phyloP scores from a whole-genome alignment of 768 basidiomycete species.

The Calocera cornea region DNA sequence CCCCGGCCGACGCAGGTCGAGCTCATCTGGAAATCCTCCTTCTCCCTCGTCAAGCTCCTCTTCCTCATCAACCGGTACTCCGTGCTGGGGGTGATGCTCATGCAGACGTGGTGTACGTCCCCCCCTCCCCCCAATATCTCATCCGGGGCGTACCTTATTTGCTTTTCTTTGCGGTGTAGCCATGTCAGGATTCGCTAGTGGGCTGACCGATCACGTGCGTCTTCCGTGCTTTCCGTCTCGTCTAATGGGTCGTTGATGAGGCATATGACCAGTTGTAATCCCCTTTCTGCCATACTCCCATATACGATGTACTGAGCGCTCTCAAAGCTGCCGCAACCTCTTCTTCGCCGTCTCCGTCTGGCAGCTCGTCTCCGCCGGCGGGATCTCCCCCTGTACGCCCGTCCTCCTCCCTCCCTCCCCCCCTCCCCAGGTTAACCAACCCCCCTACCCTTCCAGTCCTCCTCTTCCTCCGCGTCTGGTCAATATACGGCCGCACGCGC shows the following conservation, averaged over 20 bases:
- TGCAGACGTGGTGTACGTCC: slow-evolving; percentile 1
- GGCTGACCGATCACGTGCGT: background rate
- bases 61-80: slow-evolving; percentile 3
- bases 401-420: background rate
- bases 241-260: background rate
- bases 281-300: background rate
- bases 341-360: background rate
- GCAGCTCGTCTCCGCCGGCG: background rate
- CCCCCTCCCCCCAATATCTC: background rate
- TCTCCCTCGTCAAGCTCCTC: background rate
- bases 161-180: too few relatives aligned
- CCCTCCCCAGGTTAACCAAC: background rate
- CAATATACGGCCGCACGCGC: background rate
- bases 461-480: slow-evolving; percentile 1
- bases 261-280: background rate
- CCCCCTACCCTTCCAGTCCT: background rate
- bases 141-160: background rate
- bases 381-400: background rate
- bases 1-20: background rate
- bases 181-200: background rate
- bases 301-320: background rate
- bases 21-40: background rate
- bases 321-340: background rate
- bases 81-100: background rate
- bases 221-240: too few relatives aligned